Percentiles rank a stretch among this genome's conserved stretches.
These are phyloP conservation scores for Leishmania lainsoni DNA, from an alignment of 208 protist genomes.

Conservation along the genomic window DNA sequence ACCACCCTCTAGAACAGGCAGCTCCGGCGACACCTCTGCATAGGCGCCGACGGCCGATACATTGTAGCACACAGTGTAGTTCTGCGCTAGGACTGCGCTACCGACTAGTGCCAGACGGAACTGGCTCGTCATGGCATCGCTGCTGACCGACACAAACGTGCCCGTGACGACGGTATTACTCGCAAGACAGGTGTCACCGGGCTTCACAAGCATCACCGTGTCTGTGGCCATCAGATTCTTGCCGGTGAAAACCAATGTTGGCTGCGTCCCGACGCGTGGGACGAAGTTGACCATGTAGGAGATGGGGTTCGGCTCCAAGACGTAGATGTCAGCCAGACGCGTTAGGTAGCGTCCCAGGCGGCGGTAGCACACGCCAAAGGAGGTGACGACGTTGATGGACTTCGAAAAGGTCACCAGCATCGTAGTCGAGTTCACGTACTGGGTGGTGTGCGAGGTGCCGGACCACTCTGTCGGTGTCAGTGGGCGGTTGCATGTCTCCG, in stretches of 20 bases:
- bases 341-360: constrained; percentile 56
- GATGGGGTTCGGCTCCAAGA: constrained; percentile 70
- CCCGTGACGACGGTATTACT: constrained; percentile 55
- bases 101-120: constrained; percentile 58
- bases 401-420: constrained; percentile 48
- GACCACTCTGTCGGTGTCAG: constrained; percentile 55
- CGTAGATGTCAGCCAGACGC: constrained; percentile 47
- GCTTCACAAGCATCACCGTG: constrained; percentile 60
- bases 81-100: constrained; percentile 25
- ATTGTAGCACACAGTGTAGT: constrained; percentile 84
- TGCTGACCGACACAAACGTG: constrained; percentile 34
- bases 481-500: constrained; percentile 64
- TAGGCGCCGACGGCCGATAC: constrained; percentile 53
- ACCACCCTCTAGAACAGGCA: constrained; percentile 62
- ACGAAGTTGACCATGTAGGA: constrained; percentile 73
- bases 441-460: constrained; percentile 41
- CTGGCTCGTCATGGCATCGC: constrained; percentile 25
- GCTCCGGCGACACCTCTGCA: constrained; percentile 43
- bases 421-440: constrained; percentile 46
- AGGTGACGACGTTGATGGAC: constrained; percentile 40
- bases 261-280: constrained; percentile 78
- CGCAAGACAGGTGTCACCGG: constrained; percentile 45
- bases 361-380: constrained; percentile 83
- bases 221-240: constrained; percentile 52
- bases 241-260: constrained; percentile 77